Evolutionary conservation across 176 grass and related monocot genomes (phyloP), one percentile per base, ranked within the genome.

Genomic region (Zoysia japonica): DNA sequence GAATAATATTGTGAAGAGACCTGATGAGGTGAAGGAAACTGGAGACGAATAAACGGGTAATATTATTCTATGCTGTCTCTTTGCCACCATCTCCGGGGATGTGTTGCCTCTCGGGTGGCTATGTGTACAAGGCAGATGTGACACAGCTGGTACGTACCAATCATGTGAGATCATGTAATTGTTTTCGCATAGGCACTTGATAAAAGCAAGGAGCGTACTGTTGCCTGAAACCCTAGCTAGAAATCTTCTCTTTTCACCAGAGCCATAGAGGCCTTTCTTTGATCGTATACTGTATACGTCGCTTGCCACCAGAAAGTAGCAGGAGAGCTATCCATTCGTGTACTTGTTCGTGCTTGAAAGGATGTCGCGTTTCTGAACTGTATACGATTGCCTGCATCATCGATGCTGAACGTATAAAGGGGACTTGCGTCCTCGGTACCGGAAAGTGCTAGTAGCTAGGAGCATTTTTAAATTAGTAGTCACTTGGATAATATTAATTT

Each of bases 41-140:
- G 83, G 63, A 56, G 59, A 76, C 70, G 87, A 80, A 85, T 88
- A 79, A 88, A 47, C 41, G 35, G 10, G 57, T 41, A 76, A 67
- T 55, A 84, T 71, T 88, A 89, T 89, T 89, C 44, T 89, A 89
- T 89, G 87, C 78, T 85, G 87, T 89, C 87, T 85, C 87, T 89
- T 81, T 89, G 87, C 87, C 87, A 72, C 87, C 82, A 89, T 89
- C 78, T 85, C 87, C 87, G 87, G 87, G 78, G 78, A 78, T 89
- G 87, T 89, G 87, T 72, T 89, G 72, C 82, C 65, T 85, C 77
- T 67, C 44, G 44, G 82, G 82, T 77, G 43, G 66, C 81, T 82
- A 85, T 81, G 4, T 89, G 87, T 78, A 81, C 82, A 81, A 77
- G 51, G 49, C 47, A 67, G 59, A 85, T 66, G 82, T 81, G 77